Evolutionary conservation across 805 yeast species (phyloP).

Genomic region (Yamadazyma kitorensis): DNA sequence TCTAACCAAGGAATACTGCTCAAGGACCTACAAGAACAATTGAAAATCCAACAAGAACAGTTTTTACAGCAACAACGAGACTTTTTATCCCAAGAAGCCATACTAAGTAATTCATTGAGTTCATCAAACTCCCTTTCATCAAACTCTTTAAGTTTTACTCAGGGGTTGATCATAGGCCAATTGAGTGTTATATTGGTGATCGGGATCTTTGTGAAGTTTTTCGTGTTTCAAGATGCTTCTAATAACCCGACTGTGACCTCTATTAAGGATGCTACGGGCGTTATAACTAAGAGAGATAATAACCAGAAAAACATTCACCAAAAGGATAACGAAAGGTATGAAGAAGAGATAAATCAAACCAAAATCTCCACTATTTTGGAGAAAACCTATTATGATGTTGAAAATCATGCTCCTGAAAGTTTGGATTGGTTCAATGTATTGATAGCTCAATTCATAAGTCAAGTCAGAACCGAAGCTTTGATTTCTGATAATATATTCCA

Average conservation of each 20-base stretch:
- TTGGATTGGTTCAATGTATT: conserved; percentile 96
- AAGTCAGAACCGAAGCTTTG: conserved; percentile 85
- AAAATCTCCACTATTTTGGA: conserved; percentile 59
- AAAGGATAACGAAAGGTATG: conserved; percentile 12
- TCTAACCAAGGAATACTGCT: too few species aligned
- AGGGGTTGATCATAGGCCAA: conserved; percentile 74
- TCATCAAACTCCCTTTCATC: conserved; percentile 1
- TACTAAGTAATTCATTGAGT: not conserved
- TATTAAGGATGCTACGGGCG: conserved; percentile 27
- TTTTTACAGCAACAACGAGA: conserved; percentile 27
- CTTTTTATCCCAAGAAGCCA: conserved; percentile 16
- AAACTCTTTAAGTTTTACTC: conserved; percentile 65
- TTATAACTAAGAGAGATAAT: conserved; percentile 32
- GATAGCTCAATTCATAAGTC: conserved; percentile 85
- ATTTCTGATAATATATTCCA: conserved; percentile 80
- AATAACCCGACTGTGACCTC: conserved; percentile 31
- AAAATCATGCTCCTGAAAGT: conserved; percentile 83
- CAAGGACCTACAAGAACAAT: conserved; percentile 24
- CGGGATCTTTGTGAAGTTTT: conserved; percentile 66
- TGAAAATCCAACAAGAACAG: conserved; percentile 28
- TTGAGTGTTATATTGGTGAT: conserved; percentile 63
- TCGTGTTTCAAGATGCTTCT: conserved; percentile 68
- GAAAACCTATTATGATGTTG: conserved; percentile 89
- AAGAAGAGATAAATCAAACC: conserved; percentile 15
- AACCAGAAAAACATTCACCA: conserved; percentile 17